Evolutionary conservation across 2,329 filamentous ascomycete species (phyloP), one percentile per base, ranked within the genome.

Genomic region (Penicillium sp.): DNA sequence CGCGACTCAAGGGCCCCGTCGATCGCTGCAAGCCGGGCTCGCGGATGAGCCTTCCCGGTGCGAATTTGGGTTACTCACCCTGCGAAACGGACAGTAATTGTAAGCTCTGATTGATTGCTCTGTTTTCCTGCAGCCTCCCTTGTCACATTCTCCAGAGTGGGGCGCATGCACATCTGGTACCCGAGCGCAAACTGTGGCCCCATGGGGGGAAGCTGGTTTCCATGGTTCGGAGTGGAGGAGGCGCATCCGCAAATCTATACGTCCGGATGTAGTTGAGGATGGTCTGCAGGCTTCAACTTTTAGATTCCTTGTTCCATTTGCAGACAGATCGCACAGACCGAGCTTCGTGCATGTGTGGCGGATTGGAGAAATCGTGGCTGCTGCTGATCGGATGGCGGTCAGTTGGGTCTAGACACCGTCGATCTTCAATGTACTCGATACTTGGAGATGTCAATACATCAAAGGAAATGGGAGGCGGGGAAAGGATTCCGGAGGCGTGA

Each of bases 1-100:
- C 29, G 27, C 29, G n/a, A 39, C 16, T 39, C 13, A 14, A 24
- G 31, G 45, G 27, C 27, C 21, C 5, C 29, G 47, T 35, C 48
- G 48, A 50, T 50, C 48, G 33, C 22, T 27, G 33, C 31, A 39
- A 22, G 19, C 33, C 47, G 31, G 48, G 48, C 13, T 24, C 8
- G 35, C 48, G 35, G 33, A 50, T 19, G 33, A 19, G 16, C 21
- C 33, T 19, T 39, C 31, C 47, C 48, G 48, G 33, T 39, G 22
- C 22, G 26, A n/a, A 3, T 39, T 53, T 55, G 42, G 49, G 58
- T 61, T 62, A 54, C 60, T 60, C 58, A 63, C 42, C 56, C 52
- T 56, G 61, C 49, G 39, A 16, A 37, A 44, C 42, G 52, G 29
- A 50, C 45, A 55, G 47, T 27, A 46, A 44, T n/a, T 11, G 16